Percentiles rank a stretch among this genome's conserved stretches.
phyloP scores from a whole-genome alignment of 257 asterid genomes.

The Phtheirospermum japonicum region DNA sequence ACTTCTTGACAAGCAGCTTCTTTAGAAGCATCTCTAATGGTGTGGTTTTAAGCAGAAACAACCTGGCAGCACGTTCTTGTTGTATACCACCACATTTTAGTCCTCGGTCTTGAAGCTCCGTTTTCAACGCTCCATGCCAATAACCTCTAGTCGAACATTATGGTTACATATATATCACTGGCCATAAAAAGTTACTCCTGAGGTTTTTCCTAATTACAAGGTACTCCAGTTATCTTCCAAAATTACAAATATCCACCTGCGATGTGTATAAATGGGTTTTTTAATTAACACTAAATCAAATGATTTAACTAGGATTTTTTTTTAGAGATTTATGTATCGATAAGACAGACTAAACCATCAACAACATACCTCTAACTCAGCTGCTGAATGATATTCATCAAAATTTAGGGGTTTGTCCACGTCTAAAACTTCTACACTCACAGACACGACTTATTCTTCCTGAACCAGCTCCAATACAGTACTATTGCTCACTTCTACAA shows the following conservation, averaged over 20 bases:
- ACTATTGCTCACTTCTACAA: slow-evolving; percentile 24
- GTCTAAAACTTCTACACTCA: slow-evolving; percentile 23
- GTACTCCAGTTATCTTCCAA: too few relatives aligned
- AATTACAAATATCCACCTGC: too few relatives aligned
- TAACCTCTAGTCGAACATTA: slow-evolving; percentile 39
- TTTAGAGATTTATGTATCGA: neutral
- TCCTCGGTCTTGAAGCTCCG: slow-evolving; percentile 76
- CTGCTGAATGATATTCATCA: slow-evolving; percentile 50
- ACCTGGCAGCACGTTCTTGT: slow-evolving; percentile 85
- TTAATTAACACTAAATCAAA: neutral
- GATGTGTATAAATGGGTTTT: too few relatives aligned
- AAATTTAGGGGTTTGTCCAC: slow-evolving; percentile 44
- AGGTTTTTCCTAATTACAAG: neutral
- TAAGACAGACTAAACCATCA: neutral
- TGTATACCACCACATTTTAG: slow-evolving; percentile 81
- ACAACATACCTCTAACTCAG: slow-evolving; percentile 53
- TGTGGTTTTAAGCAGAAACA: slow-evolving; percentile 53
- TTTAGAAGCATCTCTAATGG: slow-evolving; percentile 78
- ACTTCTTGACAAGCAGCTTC: slow-evolving; percentile 84
- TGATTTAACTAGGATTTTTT: neutral
- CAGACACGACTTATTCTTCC: slow-evolving; percentile 38
- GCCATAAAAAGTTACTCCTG: neutral
- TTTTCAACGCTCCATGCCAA: slow-evolving; percentile 79
- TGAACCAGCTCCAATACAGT: slow-evolving; percentile 25
- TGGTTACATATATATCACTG: neutral